These are phyloP conservation scores for Rubia balearica DNA, from an alignment of 305 asterid genomes.

Conservation along the genomic window DNA sequence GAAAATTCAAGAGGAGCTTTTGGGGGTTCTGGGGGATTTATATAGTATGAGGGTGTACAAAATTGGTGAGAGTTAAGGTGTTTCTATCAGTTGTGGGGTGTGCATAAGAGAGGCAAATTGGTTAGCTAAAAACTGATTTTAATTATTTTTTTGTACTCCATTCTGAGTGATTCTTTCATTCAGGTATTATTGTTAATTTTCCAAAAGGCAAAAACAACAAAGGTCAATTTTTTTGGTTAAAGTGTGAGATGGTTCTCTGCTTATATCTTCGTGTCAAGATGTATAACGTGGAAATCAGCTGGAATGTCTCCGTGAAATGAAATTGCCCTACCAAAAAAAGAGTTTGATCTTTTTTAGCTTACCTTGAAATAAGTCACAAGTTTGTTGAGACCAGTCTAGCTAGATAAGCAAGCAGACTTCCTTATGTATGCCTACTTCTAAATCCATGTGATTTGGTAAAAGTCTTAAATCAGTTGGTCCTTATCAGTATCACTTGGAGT, in stretches of 20 bases:
- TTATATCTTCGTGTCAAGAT: neutral
- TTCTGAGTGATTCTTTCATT: neutral
- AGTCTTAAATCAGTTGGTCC: neutral
- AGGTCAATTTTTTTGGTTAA: conserved; percentile 1
- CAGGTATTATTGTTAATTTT: neutral
- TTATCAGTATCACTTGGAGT: conserved; percentile 2
- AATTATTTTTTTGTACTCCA: neutral
- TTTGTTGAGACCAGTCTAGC: conserved; percentile 2
- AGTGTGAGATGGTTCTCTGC: neutral
- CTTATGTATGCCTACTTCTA: neutral
- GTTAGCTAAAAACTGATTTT: neutral
- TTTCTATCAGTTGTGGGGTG: neutral
- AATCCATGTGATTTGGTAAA: conserved; percentile 13
- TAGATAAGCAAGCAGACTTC: neutral
- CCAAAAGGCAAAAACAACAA: neutral
- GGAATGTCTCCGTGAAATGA: neutral
- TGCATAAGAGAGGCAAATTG: neutral
- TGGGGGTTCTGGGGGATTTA: neutral
- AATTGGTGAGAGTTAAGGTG: neutral
- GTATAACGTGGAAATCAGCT: neutral
- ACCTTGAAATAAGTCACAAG: neutral
- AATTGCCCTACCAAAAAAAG: neutral
- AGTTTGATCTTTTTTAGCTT: neutral
- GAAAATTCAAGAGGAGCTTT: neutral
- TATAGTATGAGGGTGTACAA: neutral